These are phyloP conservation scores for Phialophora macrospora DNA, from an alignment of 2,329 filamentous ascomycete genomes.

Conservation along the genomic window DNA sequence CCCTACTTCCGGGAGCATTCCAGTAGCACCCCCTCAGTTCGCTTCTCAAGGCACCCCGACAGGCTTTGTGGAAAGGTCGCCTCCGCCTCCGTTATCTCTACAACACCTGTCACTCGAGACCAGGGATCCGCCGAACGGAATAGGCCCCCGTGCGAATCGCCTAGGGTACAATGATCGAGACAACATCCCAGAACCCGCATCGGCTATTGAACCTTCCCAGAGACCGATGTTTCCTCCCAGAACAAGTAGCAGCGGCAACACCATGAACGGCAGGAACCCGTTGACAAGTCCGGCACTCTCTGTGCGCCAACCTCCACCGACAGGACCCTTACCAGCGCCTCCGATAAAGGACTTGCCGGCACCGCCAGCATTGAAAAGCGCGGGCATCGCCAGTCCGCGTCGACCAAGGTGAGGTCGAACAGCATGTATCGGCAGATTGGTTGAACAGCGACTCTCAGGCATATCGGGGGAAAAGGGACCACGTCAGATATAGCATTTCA, in stretches of 20 bases:
- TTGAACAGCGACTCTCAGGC: conserved; percentile 22
- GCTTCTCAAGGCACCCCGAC: conserved; percentile 39
- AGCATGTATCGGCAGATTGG: conserved; percentile 11
- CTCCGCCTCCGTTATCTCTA: conserved; percentile 47
- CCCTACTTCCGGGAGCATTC: conserved; percentile 74
- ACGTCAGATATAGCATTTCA: conserved; percentile 29
- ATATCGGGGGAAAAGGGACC: conserved; percentile 16
- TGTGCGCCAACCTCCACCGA: conserved; percentile 64
- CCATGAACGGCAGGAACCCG: conserved; percentile 38
- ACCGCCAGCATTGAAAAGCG: conserved; percentile 29
- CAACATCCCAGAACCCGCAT: conserved; percentile 45
- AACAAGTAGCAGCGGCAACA: conserved; percentile 43
- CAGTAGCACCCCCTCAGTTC: conserved; percentile 56
- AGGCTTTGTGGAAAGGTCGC: conserved; percentile 42
- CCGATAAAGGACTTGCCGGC: conserved; percentile 44
- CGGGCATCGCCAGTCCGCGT: conserved; percentile 33
- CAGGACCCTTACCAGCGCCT: conserved; percentile 64
- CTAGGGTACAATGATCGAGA: conserved; percentile 33
- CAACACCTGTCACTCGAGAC: conserved; percentile 53
- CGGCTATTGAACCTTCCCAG: conserved; percentile 47
- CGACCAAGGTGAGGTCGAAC: conserved; percentile 26
- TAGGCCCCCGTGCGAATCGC: conserved; percentile 37
- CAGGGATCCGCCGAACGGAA: conserved; percentile 43
- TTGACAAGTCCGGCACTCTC: conserved; percentile 65
- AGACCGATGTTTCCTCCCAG: conserved; percentile 48